A percentile compares a stretch with the other conserved stretches of the same genome.
Evolutionary conservation across 306 rosid genomes (phyloP).

Genomic region (Vicia villosa): DNA sequence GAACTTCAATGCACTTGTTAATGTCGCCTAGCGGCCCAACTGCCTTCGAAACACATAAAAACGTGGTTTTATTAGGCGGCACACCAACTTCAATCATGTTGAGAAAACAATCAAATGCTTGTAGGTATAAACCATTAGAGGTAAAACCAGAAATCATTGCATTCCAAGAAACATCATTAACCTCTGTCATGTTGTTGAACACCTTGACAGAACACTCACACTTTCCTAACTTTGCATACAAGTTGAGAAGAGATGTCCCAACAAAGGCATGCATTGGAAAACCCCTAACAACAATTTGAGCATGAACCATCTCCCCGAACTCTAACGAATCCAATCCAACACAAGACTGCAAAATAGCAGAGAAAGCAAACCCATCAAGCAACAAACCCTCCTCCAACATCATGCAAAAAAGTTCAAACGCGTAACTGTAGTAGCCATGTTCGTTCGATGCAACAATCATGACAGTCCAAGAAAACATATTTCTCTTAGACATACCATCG

Average conservation of each 20-base stretch:
- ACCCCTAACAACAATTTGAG: slow-evolving; percentile 66
- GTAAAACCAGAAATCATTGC: slow-evolving; percentile 74
- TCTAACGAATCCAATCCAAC: slow-evolving; percentile 49
- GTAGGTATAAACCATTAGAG: slow-evolving; percentile 47
- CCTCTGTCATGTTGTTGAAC: slow-evolving; percentile 57
- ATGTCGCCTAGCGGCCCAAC: slow-evolving; percentile 54
- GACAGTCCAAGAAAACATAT: slow-evolving; percentile 72
- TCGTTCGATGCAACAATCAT: slow-evolving; percentile 63
- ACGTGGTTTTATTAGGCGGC: slow-evolving; percentile 50
- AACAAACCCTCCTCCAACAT: slow-evolving; percentile 56
- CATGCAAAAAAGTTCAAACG: slow-evolving; percentile 53
- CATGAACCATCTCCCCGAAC: slow-evolving; percentile 66
- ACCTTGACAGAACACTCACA: slow-evolving; percentile 57
- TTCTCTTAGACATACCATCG: slow-evolving; percentile 60
- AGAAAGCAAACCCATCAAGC: slow-evolving; percentile 66
- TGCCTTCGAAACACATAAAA: slow-evolving; percentile 66
- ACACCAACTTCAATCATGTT: slow-evolving; percentile 53
- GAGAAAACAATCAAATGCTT: slow-evolving; percentile 61
- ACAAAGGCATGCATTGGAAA: slow-evolving; percentile 56
- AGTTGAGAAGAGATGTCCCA: slow-evolving; percentile 71
- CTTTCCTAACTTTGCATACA: slow-evolving; percentile 66
- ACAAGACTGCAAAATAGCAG: slow-evolving; percentile 66
- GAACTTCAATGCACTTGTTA: slow-evolving; percentile 54
- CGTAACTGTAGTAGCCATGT: slow-evolving; percentile 51
- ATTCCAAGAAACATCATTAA: slow-evolving; percentile 65